Evolutionary conservation across 1,284 basidiomycete species (phyloP).

Genomic region (Trichosporon sp.): DNA sequence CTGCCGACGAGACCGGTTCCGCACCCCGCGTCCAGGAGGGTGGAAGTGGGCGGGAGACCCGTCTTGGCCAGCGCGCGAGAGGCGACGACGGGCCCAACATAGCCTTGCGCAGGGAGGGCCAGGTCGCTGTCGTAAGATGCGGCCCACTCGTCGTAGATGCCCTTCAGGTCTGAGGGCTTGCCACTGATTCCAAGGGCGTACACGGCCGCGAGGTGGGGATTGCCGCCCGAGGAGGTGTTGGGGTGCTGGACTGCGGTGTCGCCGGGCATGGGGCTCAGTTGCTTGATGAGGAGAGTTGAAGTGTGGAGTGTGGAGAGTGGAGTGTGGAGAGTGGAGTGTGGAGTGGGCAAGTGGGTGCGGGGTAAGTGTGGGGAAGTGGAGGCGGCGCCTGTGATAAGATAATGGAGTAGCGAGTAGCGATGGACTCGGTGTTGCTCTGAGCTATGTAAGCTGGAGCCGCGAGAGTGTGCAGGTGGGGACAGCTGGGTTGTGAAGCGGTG

Average conservation of each 20-base stretch:
- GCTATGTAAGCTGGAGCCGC: too few relatives aligned
- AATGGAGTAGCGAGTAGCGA: not conserved
- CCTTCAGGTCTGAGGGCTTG: constrained; percentile 10
- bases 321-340: not conserved
- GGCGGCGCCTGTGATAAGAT: not conserved
- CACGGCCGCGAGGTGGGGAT: constrained; percentile 21
- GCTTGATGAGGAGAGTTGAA: not conserved
- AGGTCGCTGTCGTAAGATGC: constrained; percentile 34
- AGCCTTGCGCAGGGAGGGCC: not conserved
- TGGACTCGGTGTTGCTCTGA: not conserved
- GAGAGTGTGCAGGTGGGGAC: too few relatives aligned
- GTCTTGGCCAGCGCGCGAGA: not conserved
- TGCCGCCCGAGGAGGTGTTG: constrained; percentile 28
- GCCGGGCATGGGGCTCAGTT: constrained; percentile 44
- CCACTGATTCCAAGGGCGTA: not conserved
- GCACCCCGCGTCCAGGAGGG: constrained; percentile 27
- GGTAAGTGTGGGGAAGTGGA: constrained; percentile 6
- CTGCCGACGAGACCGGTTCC: constrained; percentile 29
- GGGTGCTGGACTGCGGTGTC: constrained; percentile 38
- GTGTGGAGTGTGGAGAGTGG: not conserved
- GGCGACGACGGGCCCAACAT: constrained; percentile 18
- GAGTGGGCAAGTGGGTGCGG: not conserved
- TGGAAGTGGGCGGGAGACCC: not conserved
- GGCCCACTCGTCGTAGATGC: constrained; percentile 46
- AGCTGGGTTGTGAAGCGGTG: too few relatives aligned